A percentile compares a stretch with the other conserved stretches of the same genome.
phyloP scores from a whole-genome alignment of 116 monocot genomes.

The Posidonia oceanica region DNA sequence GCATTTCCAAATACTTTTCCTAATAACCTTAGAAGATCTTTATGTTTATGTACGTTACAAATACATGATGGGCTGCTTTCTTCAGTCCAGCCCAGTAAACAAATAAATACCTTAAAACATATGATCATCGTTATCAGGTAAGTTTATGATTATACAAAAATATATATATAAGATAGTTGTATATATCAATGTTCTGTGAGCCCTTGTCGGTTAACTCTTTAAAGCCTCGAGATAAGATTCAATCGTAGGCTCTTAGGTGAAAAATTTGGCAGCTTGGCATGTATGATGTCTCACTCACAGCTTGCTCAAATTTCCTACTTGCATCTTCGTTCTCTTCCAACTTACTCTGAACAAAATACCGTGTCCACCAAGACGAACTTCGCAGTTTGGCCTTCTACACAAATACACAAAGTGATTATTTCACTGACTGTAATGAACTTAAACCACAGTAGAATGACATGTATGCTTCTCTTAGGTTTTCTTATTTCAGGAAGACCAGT shows the following conservation, averaged over 20 bases:
- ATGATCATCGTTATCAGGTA: no score
- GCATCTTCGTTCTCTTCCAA: constrained; percentile 29
- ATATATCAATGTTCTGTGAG: neutral
- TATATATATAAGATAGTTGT: neutral
- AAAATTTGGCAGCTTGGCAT: constrained; percentile 26
- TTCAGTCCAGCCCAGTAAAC: no score
- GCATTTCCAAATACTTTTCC: no score
- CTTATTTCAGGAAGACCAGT: neutral
- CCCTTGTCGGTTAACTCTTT: neutral
- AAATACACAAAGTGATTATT: neutral
- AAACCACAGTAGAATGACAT: neutral
- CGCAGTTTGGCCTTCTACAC: constrained; percentile 33
- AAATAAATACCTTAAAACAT: no score
- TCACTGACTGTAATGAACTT: neutral
- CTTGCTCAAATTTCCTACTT: constrained; percentile 6
- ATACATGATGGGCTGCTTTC: no score
- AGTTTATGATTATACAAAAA: neutral
- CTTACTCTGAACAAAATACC: constrained; percentile 21
- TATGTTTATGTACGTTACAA: no score
- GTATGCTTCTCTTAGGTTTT: neutral
- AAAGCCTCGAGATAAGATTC: neutral
- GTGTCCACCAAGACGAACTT: constrained; percentile 40
- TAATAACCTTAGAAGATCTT: no score
- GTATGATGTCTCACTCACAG: constrained; percentile 23
- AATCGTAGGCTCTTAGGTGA: constrained; percentile 5